Evolutionary conservation across 768 basidiomycete species (phyloP).

Genomic region (Tulasnella sp.): DNA sequence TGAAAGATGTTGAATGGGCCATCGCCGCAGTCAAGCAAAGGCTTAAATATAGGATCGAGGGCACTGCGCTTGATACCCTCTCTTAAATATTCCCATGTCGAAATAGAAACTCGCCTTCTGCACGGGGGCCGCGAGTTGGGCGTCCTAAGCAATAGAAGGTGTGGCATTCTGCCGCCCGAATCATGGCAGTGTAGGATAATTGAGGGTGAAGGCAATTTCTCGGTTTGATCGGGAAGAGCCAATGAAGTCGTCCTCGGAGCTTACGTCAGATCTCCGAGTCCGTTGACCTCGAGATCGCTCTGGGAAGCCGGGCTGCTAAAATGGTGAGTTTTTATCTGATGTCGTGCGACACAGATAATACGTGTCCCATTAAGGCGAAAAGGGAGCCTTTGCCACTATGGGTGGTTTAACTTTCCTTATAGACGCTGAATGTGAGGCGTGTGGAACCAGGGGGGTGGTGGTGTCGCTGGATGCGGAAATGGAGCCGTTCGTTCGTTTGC

Average conservation of each 20-base stretch:
- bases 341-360: neutral
- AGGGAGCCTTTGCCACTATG: neutral
- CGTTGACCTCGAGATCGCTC: neutral
- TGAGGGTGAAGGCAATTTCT: neutral
- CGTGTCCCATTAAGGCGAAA: neutral
- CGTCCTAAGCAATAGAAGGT: neutral
- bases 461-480: too few relatives aligned
- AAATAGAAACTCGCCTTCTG: too few relatives aligned
- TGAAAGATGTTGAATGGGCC: neutral
- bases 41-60: neutral
- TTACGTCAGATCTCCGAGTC: neutral
- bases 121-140: neutral
- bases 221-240: neutral
- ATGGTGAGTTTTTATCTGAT: neutral
- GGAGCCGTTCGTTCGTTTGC: too few relatives aligned
- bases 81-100: too few relatives aligned
- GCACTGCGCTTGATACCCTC: too few relatives aligned
- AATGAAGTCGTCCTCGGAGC: neutral
- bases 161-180: neutral
- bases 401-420: too few relatives aligned
- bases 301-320: neutral
- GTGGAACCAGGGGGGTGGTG: too few relatives aligned
- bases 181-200: neutral
- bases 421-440: too few relatives aligned
- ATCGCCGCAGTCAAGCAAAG: neutral